Evolutionary conservation across 495 filamentous ascomycete species (phyloP).

Genomic region (Patellaria atrata): DNA sequence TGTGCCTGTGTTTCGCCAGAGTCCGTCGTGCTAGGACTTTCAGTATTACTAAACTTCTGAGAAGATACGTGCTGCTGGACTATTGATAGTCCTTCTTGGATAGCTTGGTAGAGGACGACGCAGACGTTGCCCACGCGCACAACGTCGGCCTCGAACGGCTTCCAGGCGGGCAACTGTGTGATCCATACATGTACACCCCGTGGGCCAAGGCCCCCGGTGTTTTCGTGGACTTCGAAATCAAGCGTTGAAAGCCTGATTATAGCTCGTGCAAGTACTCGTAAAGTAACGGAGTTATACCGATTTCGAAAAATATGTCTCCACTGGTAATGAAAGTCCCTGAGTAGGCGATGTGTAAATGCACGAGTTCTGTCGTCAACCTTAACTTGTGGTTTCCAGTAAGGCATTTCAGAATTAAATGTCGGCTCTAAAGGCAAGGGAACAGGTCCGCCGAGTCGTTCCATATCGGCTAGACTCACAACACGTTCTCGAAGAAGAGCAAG

Average conservation of each 20-base stretch:
- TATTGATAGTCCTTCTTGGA: conserved; percentile 10
- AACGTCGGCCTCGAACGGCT: conserved; percentile 7
- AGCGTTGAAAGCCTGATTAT: conserved; percentile 11
- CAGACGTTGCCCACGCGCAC: conserved; percentile 9
- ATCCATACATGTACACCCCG: conserved; percentile 11
- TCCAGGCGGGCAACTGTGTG: conserved; percentile 8
- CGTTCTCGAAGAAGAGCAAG: conserved; percentile 12
- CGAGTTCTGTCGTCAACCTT: conserved; percentile 6
- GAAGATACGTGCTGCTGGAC: conserved; percentile 9
- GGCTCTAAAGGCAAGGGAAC: conserved; percentile 8
- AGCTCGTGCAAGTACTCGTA: conserved; percentile 10
- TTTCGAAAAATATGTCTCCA: conserved; percentile 10
- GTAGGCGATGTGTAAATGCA: conserved; percentile 9
- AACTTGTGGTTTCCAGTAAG: conserved; percentile 8
- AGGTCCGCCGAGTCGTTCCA: conserved; percentile 9
- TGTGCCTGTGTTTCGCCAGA: conserved; percentile 9
- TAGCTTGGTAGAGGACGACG: conserved; percentile 8
- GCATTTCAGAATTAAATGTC: conserved; percentile 5
- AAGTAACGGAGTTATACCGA: conserved; percentile 10
- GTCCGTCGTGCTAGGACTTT: conserved; percentile 4
- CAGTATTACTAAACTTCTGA: conserved; percentile 3
- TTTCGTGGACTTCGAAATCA: conserved; percentile 11
- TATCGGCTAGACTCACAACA: conserved; percentile 11
- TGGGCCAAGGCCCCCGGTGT: conserved; percentile 5
- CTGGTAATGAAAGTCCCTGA: conserved; percentile 9